Percentiles rank a stretch among this genome's conserved stretches.
These are phyloP conservation scores for Aphanomyces stellatus DNA, from an alignment of 352 stramenopile genomes.

Conservation along the genomic window DNA sequence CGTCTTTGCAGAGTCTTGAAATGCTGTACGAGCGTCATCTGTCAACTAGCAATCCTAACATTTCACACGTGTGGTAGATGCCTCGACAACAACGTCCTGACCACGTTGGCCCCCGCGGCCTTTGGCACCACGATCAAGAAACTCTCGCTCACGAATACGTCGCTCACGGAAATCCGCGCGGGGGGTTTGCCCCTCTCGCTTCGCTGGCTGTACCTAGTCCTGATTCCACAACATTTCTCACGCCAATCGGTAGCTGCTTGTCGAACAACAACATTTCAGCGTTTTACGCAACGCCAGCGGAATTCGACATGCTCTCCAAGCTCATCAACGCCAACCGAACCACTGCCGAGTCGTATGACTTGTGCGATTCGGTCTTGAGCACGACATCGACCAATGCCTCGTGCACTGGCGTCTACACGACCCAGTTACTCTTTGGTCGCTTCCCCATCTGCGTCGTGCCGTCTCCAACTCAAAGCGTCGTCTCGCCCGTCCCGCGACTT, in stretches of 20 bases:
- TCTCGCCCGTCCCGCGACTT: not conserved
- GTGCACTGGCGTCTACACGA: not conserved
- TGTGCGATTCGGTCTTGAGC: not conserved
- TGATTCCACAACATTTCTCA: not conserved
- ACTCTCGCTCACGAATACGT: not conserved
- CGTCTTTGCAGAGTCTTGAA: too few species aligned
- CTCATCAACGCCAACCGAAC: not conserved
- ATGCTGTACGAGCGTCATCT: too few species aligned
- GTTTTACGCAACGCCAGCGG: not conserved
- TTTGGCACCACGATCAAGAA: not conserved
- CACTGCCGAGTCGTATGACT: not conserved
- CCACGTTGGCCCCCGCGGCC: too few species aligned
- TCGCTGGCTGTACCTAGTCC: not conserved
- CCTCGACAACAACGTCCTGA: too few species aligned
- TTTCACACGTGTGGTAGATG: too few species aligned
- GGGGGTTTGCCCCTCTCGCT: too few species aligned
- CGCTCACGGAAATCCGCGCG: not conserved
- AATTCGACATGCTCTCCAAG: not conserved
- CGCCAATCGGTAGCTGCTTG: not conserved
- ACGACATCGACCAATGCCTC: not conserved
- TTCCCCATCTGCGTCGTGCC: conserved; percentile 20
- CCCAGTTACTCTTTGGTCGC: conserved; percentile 9
- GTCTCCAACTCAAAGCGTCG: not conserved
- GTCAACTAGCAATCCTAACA: too few species aligned
- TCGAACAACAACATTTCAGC: conserved; percentile 3